phyloP scores from a whole-genome alignment of 1,284 basidiomycete species.

The Caloboletus firmus region DNA sequence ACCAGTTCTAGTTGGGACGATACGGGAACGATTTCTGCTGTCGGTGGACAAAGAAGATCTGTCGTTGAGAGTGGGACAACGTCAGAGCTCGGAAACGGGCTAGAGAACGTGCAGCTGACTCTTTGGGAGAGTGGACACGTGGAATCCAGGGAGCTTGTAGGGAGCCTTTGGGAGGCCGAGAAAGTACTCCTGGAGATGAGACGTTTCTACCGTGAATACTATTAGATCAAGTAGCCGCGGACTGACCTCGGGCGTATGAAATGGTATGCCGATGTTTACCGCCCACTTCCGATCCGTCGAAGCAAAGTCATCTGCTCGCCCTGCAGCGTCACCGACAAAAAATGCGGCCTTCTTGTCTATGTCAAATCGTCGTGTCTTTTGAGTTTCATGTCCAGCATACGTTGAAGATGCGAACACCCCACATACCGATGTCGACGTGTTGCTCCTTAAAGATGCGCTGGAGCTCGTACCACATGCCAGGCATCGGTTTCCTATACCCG shows the following conservation, averaged over 20 bases:
- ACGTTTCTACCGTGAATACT: neutral
- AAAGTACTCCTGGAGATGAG: conserved; percentile 72
- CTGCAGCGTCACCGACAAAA: conserved; percentile 91
- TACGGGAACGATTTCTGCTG: conserved; percentile 30
- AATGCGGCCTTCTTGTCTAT: conserved; percentile 68
- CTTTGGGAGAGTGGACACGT: conserved; percentile 49
- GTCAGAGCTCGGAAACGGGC: conserved; percentile 3
- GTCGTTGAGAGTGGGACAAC: conserved; percentile 42
- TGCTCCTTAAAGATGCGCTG: conserved; percentile 59
- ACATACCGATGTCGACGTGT: conserved; percentile 65
- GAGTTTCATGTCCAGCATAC: neutral
- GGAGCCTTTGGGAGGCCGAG: conserved; percentile 50
- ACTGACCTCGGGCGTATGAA: conserved; percentile 68
- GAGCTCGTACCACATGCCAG: conserved; percentile 82
- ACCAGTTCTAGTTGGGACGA: conserved; percentile 54
- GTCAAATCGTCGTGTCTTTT: neutral
- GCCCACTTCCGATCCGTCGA: conserved; percentile 87
- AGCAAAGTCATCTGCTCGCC: conserved; percentile 70
- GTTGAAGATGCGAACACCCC: neutral
- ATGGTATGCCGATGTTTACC: conserved; percentile 68
- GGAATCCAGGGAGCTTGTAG: conserved; percentile 59
- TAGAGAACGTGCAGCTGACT: conserved; percentile 32
- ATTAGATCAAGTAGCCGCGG: neutral
- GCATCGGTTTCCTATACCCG: conserved; percentile 83
- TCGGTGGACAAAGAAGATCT: conserved; percentile 57